A percentile compares a stretch with the other conserved stretches of the same genome.
phyloP scores from a whole-genome alignment of 179 eudicot species.

The Actinidia chinensis region DNA sequence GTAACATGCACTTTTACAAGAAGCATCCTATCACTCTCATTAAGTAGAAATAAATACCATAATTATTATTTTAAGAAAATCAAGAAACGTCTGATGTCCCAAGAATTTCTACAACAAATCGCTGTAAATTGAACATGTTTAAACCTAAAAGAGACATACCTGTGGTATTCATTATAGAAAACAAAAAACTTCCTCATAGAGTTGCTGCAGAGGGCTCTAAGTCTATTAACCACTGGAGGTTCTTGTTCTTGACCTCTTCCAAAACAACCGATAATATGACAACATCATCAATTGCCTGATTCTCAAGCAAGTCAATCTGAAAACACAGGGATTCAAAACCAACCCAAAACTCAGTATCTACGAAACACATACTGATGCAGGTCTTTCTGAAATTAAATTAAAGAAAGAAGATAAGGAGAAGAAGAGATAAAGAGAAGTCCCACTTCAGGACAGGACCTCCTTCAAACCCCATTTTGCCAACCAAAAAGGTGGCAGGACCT shows the following conservation, averaged over 20 bases:
- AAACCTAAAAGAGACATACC: conserved; percentile 39
- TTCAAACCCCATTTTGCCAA: too few species aligned
- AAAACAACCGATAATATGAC: conserved; percentile 85
- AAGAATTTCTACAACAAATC: not conserved
- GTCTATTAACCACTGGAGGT: conserved; percentile 75
- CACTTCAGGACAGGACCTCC: not conserved
- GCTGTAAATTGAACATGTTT: not conserved
- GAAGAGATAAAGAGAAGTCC: not conserved
- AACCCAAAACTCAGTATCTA: conserved; percentile 6
- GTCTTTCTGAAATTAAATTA: not conserved
- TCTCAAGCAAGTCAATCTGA: conserved; percentile 95
- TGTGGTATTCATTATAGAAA: conserved; percentile 89
- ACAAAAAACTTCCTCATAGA: conserved; percentile 67
- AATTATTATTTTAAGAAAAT: not conserved
- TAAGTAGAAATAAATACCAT: not conserved
- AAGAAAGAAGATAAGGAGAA: not conserved
- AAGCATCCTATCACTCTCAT: not conserved
- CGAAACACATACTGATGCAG: not conserved
- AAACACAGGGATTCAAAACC: conserved; percentile 14
- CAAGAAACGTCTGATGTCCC: not conserved
- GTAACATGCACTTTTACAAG: not conserved
- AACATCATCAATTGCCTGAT: conserved; percentile 77
- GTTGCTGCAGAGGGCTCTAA: conserved; percentile 81
- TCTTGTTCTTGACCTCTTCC: conserved; percentile 90
- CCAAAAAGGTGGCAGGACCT: too few species aligned